Conservation (phyloP, 1,284 basidiomycete genomes). For the Ceratobasidium sp. region DNA sequence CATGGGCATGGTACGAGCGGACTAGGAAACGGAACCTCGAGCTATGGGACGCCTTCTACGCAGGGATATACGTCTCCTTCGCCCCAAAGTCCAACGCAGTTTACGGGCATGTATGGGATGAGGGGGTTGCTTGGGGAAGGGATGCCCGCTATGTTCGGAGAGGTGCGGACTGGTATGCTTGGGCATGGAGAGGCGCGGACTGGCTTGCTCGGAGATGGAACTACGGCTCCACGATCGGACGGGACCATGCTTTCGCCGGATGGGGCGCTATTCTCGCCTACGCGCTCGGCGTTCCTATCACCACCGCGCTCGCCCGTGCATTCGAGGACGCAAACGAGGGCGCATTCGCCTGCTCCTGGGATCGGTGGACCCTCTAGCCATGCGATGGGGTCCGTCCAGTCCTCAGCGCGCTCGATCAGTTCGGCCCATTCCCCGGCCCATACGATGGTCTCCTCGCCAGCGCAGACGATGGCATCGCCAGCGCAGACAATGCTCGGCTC, state of each 20-base stretch:
- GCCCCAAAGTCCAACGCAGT: slow-evolving; percentile 30
- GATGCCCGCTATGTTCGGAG: slow-evolving; percentile 14
- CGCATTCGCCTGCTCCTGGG: slow-evolving; percentile 28
- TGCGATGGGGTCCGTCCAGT: neutral
- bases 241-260: no score
- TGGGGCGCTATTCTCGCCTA: slow-evolving; percentile 6
- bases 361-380: neutral
- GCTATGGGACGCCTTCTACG: slow-evolving; percentile 40
- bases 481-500: no score
- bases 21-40: slow-evolving; percentile 17
- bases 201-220: neutral
- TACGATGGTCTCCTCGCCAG: neutral
- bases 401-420: neutral
- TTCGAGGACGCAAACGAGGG: slow-evolving; percentile 20
- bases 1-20: neutral
- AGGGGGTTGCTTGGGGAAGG: neutral
- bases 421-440: slow-evolving; percentile 10
- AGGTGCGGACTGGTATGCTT: neutral
- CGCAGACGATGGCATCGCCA: no score
- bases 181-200: neutral
- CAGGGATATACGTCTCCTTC: slow-evolving; percentile 42
- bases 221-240: neutral
- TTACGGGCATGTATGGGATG: slow-evolving; percentile 2
- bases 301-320: slow-evolving; percentile 30
- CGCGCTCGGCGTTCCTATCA: slow-evolving; percentile 27